phyloP scores from a whole-genome alignment of 78 protist species.

The Guillardia theta region DNA sequence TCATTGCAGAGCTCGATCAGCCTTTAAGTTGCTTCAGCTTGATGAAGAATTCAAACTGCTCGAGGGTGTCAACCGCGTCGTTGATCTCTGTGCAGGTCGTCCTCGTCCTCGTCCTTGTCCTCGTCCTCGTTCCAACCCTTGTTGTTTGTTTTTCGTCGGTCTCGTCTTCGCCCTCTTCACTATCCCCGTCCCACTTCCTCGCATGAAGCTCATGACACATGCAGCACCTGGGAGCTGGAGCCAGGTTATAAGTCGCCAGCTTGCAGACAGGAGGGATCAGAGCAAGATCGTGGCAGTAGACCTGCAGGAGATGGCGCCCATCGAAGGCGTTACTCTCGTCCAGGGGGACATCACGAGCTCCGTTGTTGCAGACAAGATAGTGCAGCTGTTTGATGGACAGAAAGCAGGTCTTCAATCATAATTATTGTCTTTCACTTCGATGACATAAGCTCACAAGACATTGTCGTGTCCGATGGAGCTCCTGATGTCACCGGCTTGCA shows the following conservation, averaged over 20 bases:
- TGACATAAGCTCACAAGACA: constrained; percentile 52
- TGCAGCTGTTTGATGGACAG: constrained; percentile 29
- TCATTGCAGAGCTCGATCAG: constrained; percentile 90
- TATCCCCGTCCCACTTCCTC: constrained; percentile 87
- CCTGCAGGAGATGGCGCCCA: constrained; percentile 98
- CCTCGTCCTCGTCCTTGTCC: too few relatives aligned
- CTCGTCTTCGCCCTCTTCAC: neutral
- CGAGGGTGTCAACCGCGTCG: constrained; percentile 59
- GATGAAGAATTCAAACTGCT: constrained; percentile 90
- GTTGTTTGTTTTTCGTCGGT: neutral
- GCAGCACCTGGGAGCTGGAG: constrained; percentile 43
- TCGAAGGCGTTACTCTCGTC: constrained; percentile 88
- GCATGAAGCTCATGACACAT: too few relatives aligned
- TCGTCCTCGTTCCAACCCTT: constrained; percentile 76
- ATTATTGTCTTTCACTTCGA: neutral
- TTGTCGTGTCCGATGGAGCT: constrained; percentile 99
- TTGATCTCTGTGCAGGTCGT: constrained; percentile 99
- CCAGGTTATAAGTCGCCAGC: neutral
- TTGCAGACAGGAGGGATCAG: neutral
- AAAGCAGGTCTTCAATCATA: neutral
- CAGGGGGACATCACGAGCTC: constrained; percentile 97
- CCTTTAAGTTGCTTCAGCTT: constrained; percentile 97
- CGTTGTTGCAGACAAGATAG: constrained; percentile 65
- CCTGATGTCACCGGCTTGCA: constrained; percentile 93
- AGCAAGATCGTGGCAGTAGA: constrained; percentile 92